A percentile compares a stretch with the other conserved stretches of the same genome.
These are phyloP conservation scores for Pterocarpus macrocarpus DNA, from an alignment of 306 rosid genomes.

Conservation along the genomic window DNA sequence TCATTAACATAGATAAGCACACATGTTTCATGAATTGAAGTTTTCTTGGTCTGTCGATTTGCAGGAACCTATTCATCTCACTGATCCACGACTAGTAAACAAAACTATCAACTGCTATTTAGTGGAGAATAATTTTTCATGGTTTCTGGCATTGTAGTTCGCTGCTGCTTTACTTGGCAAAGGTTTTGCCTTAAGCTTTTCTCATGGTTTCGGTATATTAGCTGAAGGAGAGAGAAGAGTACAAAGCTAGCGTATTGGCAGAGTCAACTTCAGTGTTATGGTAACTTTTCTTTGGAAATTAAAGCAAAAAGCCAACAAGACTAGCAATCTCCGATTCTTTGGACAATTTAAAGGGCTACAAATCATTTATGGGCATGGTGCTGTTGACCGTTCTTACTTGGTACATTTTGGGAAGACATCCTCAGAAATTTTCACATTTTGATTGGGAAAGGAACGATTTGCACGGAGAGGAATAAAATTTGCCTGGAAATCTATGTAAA, in stretches of 20 bases:
- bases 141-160: not conserved
- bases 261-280: not conserved
- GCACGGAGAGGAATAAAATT: not conserved
- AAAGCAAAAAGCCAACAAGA: not conserved
- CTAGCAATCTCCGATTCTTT: not conserved
- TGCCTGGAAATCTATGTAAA: too few species aligned
- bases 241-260: slow-evolving; percentile 11
- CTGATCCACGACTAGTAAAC: not conserved
- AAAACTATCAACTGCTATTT: slow-evolving; percentile 4
- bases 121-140: not conserved
- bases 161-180: not conserved
- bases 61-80: slow-evolving; percentile 25
- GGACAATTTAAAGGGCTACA: not conserved
- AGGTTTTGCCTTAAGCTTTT: not conserved
- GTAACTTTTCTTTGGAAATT: slow-evolving; percentile 1
- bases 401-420: not conserved
- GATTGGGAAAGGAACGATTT: not conserved
- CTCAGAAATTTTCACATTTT: not conserved
- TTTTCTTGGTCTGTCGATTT: slow-evolving; percentile 3
- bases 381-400: not conserved
- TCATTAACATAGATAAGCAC: not conserved
- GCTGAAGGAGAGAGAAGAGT: slow-evolving; percentile 21
- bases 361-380: not conserved
- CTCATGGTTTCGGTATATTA: not conserved
- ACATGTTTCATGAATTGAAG: not conserved